Evolutionary conservation across 805 yeast species (phyloP), one percentile per base, ranked within the genome.

Genomic region (Huiozyma naganishii): DNA sequence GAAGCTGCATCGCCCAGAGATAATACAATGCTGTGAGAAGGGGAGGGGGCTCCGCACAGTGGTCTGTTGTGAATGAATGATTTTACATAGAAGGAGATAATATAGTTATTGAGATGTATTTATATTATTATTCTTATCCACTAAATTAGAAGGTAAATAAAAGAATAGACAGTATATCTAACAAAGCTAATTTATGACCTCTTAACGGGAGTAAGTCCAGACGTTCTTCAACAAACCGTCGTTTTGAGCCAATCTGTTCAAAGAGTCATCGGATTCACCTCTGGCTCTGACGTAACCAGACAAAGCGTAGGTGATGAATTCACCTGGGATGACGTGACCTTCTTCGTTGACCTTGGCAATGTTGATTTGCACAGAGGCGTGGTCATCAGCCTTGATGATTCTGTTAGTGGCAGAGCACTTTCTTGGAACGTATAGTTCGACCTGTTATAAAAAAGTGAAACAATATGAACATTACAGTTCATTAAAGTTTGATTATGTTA

Each of bases 361-460:
- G 90, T 85, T 90, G 77, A 92, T 84, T 78, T 92, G 98, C 64
- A 92, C 97, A 56, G 97, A 85, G 62, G 97, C 92, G 76, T 92
- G 98, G 77, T 92, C 98, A 81, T 92, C 89, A 68, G 98, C 89
- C 80, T 87, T 88, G 83, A 92, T 89, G 78, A 92, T 88, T 80
- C 97, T 88, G 95, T 88, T 89, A 76, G 98, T 88, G 70, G 98
- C 98, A 76, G 98, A 92, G 82, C 98, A 92, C 80, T 92, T 92
- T 83, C 98, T 87, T 80, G 98, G 98, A 75, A 90, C 95, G 95
- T 92, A 92, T 76, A 92, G 88, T 83, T 92, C 98, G 75, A 92
- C 97, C 97, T 86, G 62, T 42, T 48, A 12, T 23, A 29, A 38
- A 32, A 36, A 29, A 23, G 30, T 12, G 17, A 17, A 12, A 11